phyloP scores from a whole-genome alignment of 345 rosid species.

The Salix suchowensis region DNA sequence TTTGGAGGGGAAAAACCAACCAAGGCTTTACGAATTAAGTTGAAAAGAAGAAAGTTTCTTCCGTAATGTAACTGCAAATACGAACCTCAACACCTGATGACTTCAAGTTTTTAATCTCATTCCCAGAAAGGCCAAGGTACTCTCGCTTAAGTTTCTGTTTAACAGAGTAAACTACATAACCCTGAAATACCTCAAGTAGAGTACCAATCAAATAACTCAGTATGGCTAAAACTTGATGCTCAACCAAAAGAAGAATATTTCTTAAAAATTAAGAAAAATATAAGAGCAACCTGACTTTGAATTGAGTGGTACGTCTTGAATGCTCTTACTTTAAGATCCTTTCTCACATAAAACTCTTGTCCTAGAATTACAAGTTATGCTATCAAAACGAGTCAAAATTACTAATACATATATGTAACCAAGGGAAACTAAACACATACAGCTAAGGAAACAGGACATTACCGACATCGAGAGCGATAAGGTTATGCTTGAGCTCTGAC shows the following conservation, averaged over 20 bases:
- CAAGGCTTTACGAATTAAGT: no score
- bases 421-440: not conserved
- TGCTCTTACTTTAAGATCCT: constrained; percentile 83
- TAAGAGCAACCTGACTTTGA: constrained; percentile 63
- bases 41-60: not conserved
- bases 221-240: constrained; percentile 1
- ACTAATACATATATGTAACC: not conserved
- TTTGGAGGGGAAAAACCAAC: no score
- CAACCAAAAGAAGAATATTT: not conserved
- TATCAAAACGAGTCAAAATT: not conserved
- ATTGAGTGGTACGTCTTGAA: constrained; percentile 88
- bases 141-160: constrained; percentile 76
- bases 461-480: constrained; percentile 87
- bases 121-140: constrained; percentile 62
- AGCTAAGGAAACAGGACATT: constrained; percentile 13
- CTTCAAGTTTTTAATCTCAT: constrained; percentile 75
- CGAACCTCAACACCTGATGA: constrained; percentile 77
- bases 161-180: constrained; percentile 73
- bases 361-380: constrained; percentile 43
- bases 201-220: not conserved
- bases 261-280: not conserved
- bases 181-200: constrained; percentile 40
- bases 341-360: constrained; percentile 70
- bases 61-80: constrained; percentile 7
- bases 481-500: constrained; percentile 67